These are phyloP conservation scores for Multifurca ochricompacta DNA, from an alignment of 768 basidiomycete species.

Conservation along the genomic window DNA sequence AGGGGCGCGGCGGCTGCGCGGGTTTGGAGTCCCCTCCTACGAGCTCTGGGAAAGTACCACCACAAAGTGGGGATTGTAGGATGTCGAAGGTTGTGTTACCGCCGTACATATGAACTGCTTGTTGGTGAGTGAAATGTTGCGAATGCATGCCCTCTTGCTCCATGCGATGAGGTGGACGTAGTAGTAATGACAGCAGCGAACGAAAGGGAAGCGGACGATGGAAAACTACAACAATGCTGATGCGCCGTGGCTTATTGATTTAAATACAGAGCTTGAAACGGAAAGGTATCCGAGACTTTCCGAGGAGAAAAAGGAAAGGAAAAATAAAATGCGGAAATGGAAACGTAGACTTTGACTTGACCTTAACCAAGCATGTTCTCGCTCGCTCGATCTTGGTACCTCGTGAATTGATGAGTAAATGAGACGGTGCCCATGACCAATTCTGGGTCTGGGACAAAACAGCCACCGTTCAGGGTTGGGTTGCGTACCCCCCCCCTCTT, in stretches of 20 bases:
- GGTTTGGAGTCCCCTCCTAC: background rate
- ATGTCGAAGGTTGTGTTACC: background rate
- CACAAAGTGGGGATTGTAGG: slow-evolving; percentile 4
- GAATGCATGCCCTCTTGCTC: slow-evolving; percentile 7
- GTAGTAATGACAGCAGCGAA: background rate
- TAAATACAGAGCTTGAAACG: slow-evolving; percentile 17
- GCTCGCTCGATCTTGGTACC: slow-evolving; percentile 18
- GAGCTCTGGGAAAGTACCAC: background rate
- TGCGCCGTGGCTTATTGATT: slow-evolving; percentile 8
- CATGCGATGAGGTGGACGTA: background rate
- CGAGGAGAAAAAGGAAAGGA: slow-evolving; percentile 12
- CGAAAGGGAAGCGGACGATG: background rate
- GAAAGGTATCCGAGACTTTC: slow-evolving; percentile 11
- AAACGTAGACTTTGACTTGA: slow-evolving; percentile 9
- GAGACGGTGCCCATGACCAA: slow-evolving; percentile 8
- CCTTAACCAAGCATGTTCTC: slow-evolving; percentile 4
- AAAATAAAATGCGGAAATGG: slow-evolving; percentile 13
- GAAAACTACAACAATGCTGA: background rate
- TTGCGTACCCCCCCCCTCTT: background rate
- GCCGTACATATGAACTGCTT: background rate
- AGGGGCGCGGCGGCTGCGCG: background rate
- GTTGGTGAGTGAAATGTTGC: slow-evolving; percentile 4
- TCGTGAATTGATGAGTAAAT: slow-evolving; percentile 19
- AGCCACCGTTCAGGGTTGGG: background rate
- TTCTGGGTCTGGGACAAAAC: background rate